phyloP scores from a whole-genome alignment of 1,139 yeast species.

The Torulaspora pretoriensis region DNA sequence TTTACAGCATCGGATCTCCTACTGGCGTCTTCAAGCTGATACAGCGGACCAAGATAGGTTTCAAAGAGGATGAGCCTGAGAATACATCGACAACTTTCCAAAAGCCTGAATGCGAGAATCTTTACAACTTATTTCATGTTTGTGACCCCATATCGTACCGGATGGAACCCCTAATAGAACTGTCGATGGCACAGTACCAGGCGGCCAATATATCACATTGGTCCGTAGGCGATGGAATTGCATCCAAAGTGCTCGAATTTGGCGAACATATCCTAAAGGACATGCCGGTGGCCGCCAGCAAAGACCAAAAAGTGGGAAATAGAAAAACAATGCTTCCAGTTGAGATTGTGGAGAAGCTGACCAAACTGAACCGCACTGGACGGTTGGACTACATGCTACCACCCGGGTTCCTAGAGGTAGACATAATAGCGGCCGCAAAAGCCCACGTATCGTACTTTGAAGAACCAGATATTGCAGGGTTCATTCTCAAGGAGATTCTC shows the following conservation, averaged over 20 bases:
- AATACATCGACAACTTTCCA: constrained; percentile 9
- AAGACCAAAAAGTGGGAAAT: constrained; percentile 24
- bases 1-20: constrained; percentile 86
- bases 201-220: constrained; percentile 43
- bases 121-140: constrained; percentile 79
- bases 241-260: constrained; percentile 29
- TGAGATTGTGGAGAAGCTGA: constrained; percentile 33
- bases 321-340: constrained; percentile 34
- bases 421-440: constrained; percentile 72
- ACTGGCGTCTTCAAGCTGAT: constrained; percentile 79
- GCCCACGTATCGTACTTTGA: constrained; percentile 89
- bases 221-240: constrained; percentile 25
- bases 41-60: constrained; percentile 50
- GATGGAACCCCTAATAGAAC: constrained; percentile 71
- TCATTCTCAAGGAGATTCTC: constrained; percentile 55
- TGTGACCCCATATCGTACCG: constrained; percentile 89
- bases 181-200: constrained; percentile 49
- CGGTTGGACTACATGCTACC: constrained; percentile 79
- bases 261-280: constrained; percentile 26
- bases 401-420: constrained; percentile 75
- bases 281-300: constrained; percentile 13
- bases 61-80: constrained; percentile 9
- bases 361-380: constrained; percentile 58
- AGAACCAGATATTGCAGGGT: constrained; percentile 79
- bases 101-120: constrained; percentile 51